These are phyloP conservation scores for Datura wrightii DNA, from an alignment of 257 asterid genomes.

Conservation along the genomic window DNA sequence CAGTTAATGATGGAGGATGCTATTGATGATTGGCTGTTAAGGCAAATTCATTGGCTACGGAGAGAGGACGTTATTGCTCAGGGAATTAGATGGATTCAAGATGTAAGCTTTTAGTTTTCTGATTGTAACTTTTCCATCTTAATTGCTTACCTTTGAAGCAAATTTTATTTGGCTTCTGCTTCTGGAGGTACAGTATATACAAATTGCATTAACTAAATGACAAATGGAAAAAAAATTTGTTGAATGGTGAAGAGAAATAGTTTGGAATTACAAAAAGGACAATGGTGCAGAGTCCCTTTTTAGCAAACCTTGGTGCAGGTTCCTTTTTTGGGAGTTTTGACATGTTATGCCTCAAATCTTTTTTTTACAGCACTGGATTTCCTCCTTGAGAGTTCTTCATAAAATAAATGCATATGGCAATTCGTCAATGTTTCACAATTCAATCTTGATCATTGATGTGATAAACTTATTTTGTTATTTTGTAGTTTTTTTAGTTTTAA, in stretches of 20 bases:
- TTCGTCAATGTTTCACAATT: conserved; percentile 1
- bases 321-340: not conserved
- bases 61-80: conserved; percentile 79
- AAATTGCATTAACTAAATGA: conserved; percentile 19
- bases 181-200: not conserved
- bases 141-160: not conserved
- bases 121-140: conserved; percentile 26
- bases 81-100: conserved; percentile 88
- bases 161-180: not conserved
- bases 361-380: not conserved
- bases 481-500: too few relatives aligned
- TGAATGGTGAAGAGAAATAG: conserved; percentile 26
- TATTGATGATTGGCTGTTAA: conserved; percentile 95
- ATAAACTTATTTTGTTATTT: not conserved
- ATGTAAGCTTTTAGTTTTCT: conserved; percentile 60
- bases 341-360: not conserved
- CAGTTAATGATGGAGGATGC: conserved; percentile 99
- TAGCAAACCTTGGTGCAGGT: not conserved
- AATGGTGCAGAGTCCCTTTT: not conserved
- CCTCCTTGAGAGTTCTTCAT: conserved; percentile 10
- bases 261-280: conserved; percentile 7
- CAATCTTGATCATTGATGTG: conserved; percentile 18
- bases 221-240: not conserved
- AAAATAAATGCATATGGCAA: conserved; percentile 3
- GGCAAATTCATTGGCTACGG: conserved; percentile 93